A percentile compares a stretch with the other conserved stretches of the same genome.
phyloP scores from a whole-genome alignment of 176 grass and related monocot species.

The Cenchrus purpureus region DNA sequence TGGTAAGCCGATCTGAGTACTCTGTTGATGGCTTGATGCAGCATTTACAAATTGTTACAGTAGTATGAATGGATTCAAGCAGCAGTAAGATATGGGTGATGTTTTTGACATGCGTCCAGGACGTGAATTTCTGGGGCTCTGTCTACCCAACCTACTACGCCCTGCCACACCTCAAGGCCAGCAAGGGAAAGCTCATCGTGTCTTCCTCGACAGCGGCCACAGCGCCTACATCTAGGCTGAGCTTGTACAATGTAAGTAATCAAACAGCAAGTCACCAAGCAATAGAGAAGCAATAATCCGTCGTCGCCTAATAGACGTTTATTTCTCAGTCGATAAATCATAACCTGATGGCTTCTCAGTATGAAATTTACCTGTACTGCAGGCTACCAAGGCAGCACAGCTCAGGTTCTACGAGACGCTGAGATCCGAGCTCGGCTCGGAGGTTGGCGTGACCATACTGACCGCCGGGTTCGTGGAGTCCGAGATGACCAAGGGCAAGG shows the following conservation, averaged over 20 bases:
- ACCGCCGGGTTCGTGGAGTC: constrained; percentile 52
- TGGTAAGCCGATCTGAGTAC: constrained; percentile 29
- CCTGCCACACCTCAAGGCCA: constrained; percentile 63
- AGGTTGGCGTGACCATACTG: constrained; percentile 56
- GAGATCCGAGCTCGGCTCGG: constrained; percentile 43
- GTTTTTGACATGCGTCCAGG: constrained; percentile 23
- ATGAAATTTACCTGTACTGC: neutral
- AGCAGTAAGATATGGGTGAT: neutral
- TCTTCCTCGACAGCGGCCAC: constrained; percentile 46
- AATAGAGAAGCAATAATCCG: neutral
- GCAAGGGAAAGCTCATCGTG: constrained; percentile 60
- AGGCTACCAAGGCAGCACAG: constrained; percentile 66
- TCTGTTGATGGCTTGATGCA: no score
- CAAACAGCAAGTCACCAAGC: neutral
- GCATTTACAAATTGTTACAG: no score
- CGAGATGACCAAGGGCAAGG: constrained; percentile 64
- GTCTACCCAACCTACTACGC: constrained; percentile 73
- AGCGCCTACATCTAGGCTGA: constrained; percentile 38
- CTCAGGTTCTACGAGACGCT: constrained; percentile 63
- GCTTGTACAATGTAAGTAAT: constrained; percentile 64
- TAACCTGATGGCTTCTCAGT: no score
- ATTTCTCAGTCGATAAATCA: no score
- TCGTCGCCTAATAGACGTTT: neutral
- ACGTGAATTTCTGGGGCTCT: constrained; percentile 76
- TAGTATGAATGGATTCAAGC: no score